These are phyloP conservation scores for Geotrichum klebahnii DNA, from an alignment of 1,139 yeast species.

Conservation along the genomic window DNA sequence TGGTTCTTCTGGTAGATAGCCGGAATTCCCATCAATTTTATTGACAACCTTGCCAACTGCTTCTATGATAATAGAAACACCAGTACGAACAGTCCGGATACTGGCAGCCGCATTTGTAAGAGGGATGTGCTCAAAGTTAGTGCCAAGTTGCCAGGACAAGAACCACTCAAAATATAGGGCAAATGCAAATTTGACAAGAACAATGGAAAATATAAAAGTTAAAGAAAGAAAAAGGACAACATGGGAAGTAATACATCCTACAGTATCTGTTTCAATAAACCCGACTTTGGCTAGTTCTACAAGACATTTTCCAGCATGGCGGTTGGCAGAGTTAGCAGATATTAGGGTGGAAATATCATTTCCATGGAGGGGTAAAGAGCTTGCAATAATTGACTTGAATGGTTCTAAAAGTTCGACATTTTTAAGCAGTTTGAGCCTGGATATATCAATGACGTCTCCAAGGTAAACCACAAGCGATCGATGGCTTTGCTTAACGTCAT, in stretches of 20 bases:
- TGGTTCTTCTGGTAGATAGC: neutral
- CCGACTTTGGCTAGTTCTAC: slow-evolving; percentile 80
- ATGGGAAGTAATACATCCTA: slow-evolving; percentile 79
- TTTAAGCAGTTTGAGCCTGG: slow-evolving; percentile 62
- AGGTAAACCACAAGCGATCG: slow-evolving; percentile 72
- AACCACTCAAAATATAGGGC: slow-evolving; percentile 84
- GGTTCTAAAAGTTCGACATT: slow-evolving; percentile 58
- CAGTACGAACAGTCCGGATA: slow-evolving; percentile 11
- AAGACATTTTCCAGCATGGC: slow-evolving; percentile 65
- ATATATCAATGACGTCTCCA: slow-evolving; percentile 78
- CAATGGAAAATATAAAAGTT: slow-evolving; percentile 70
- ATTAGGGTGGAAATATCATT: slow-evolving; percentile 23
- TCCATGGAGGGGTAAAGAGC: slow-evolving; percentile 19
- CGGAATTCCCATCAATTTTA: slow-evolving; percentile 1
- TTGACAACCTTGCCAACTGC: slow-evolving; percentile 6
- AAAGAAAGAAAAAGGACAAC: slow-evolving; percentile 66
- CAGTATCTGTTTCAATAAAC: slow-evolving; percentile 69
- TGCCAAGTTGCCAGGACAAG: slow-evolving; percentile 31
- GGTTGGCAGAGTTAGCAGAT: slow-evolving; percentile 34
- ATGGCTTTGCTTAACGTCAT: slow-evolving; percentile 55
- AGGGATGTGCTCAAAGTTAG: slow-evolving; percentile 18
- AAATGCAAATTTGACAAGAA: slow-evolving; percentile 63
- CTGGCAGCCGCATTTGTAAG: slow-evolving; percentile 16
- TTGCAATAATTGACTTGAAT: slow-evolving; percentile 41
- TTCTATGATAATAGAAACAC: slow-evolving; percentile 11